These are phyloP conservation scores for Alopecurus myosuroides DNA, from an alignment of 176 grass and related monocot species.

Conservation along the genomic window DNA sequence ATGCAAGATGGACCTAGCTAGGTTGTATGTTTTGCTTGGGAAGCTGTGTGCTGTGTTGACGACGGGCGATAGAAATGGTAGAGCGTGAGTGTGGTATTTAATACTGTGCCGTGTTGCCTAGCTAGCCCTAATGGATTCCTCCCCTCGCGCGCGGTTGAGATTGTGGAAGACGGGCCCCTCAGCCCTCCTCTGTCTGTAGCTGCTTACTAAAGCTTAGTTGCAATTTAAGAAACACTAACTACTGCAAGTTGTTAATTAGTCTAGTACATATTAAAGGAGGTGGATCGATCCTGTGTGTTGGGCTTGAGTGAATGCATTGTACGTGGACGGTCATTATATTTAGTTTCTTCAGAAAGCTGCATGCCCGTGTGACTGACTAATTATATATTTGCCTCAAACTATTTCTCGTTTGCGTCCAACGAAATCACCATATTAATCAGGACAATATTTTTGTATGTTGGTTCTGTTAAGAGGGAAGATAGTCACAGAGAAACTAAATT, in stretches of 20 bases:
- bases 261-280: not conserved
- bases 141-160: not conserved
- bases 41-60: not conserved
- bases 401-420: not conserved
- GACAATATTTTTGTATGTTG: not conserved
- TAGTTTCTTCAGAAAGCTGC: not conserved
- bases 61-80: not conserved
- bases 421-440: not conserved
- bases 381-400: not conserved
- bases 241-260: not conserved
- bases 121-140: conserved; percentile 31
- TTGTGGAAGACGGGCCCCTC: conserved; percentile 38
- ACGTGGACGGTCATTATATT: conserved; percentile 21
- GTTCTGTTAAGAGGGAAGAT: not conserved
- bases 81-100: conserved; percentile 8
- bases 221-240: not conserved
- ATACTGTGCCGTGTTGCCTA: not conserved
- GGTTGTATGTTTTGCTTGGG: not conserved
- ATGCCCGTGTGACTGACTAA: not conserved
- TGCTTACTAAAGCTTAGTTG: not conserved
- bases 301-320: conserved; percentile 8
- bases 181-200: not conserved
- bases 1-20: not conserved
- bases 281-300: not conserved
- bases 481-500: not conserved